A percentile compares a stretch with the other conserved stretches of the same genome.
Conservation (phyloP, 1,139 yeast genomes). For the Hemisphaericaspora lyxosophila region DNA sequence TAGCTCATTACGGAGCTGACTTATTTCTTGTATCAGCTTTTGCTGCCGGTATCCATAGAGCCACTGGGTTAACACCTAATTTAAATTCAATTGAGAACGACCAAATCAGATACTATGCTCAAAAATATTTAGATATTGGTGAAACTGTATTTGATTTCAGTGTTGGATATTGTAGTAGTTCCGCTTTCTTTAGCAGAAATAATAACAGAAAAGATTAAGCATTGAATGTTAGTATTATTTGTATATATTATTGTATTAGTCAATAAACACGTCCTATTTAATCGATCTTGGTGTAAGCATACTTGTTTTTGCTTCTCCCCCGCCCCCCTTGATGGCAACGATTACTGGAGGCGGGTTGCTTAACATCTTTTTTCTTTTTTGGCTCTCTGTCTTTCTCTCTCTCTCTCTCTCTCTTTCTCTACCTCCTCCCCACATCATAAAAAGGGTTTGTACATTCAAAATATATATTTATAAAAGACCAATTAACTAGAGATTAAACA, state of each 20-base stretch:
- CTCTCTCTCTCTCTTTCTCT: no score
- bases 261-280: background rate
- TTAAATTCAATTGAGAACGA: slow-evolving; percentile 35
- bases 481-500: background rate
- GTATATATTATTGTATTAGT: background rate
- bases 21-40: slow-evolving; percentile 76
- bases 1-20: slow-evolving; percentile 70
- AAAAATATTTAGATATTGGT: slow-evolving; percentile 78
- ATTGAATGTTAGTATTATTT: background rate
- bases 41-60: slow-evolving; percentile 85
- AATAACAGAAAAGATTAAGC: background rate
- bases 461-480: slow-evolving; percentile 1
- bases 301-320: no score
- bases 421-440: no score
- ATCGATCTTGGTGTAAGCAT: background rate
- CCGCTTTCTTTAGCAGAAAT: slow-evolving; percentile 61
- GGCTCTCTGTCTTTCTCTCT: no score
- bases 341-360: no score
- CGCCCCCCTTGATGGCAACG: no score
- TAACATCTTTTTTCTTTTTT: background rate
- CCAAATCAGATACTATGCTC: slow-evolving; percentile 58
- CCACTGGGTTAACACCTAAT: slow-evolving; percentile 70
- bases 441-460: no score
- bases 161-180: slow-evolving; percentile 68
- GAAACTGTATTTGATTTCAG: slow-evolving; percentile 77